These are phyloP conservation scores for Abelmoschus esculentus DNA, from an alignment of 345 rosid genomes.

Conservation along the genomic window DNA sequence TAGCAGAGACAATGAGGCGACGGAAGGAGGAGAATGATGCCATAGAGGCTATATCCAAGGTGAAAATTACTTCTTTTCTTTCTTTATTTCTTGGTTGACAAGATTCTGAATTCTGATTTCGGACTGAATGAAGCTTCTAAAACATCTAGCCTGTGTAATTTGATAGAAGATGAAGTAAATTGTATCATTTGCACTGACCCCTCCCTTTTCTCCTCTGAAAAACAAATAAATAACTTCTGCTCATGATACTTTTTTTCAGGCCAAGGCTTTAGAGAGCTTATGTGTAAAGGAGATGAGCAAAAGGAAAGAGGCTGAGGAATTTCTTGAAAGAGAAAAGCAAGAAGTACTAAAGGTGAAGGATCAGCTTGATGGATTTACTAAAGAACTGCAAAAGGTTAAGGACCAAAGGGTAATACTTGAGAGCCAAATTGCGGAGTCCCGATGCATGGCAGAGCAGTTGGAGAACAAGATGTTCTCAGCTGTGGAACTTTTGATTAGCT, in stretches of 20 bases:
- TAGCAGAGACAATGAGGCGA: slow-evolving; percentile 37
- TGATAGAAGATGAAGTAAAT: neutral
- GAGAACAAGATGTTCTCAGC: slow-evolving; percentile 82
- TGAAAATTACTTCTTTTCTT: slow-evolving; percentile 12
- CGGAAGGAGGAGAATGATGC: slow-evolving; percentile 64
- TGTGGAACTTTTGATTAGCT: slow-evolving; percentile 65
- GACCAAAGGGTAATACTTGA: slow-evolving; percentile 43
- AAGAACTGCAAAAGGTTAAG: slow-evolving; percentile 44
- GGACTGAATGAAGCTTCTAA: neutral
- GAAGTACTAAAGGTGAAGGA: slow-evolving; percentile 41
- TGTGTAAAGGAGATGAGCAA: slow-evolving; percentile 49
- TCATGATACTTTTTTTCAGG: slow-evolving; percentile 34
- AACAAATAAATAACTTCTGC: neutral
- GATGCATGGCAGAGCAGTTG: slow-evolving; percentile 37
- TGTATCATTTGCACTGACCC: neutral
- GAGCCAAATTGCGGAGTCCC: slow-evolving; percentile 42
- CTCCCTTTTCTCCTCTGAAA: neutral
- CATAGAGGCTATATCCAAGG: slow-evolving; percentile 71
- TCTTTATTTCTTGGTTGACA: slow-evolving; percentile 6
- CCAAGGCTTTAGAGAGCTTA: slow-evolving; percentile 51
- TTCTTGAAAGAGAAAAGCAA: slow-evolving; percentile 39
- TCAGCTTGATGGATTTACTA: slow-evolving; percentile 31
- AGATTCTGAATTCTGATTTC: neutral
- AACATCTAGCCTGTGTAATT: neutral
- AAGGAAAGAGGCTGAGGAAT: slow-evolving; percentile 58